These are phyloP conservation scores for Colletotrichum chrysophilum DNA, from an alignment of 2,329 filamentous ascomycete genomes.

Conservation along the genomic window DNA sequence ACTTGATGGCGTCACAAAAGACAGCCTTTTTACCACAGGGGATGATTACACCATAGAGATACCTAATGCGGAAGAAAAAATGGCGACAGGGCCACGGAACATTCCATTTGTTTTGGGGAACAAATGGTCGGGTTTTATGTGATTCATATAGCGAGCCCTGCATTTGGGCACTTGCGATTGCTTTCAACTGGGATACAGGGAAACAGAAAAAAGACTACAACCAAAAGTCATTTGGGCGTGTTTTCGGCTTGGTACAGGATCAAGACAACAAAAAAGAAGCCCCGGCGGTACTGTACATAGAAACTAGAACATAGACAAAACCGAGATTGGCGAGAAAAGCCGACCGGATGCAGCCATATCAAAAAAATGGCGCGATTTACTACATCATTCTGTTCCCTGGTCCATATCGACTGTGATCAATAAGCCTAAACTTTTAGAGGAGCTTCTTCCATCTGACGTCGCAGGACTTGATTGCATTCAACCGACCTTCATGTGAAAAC, in stretches of 20 bases:
- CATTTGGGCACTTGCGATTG: not conserved
- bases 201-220: not conserved
- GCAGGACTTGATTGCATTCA: not conserved
- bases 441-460: not conserved
- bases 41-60: not conserved
- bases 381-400: not conserved
- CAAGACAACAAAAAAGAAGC: not conserved
- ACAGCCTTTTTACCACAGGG: not conserved
- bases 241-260: not conserved
- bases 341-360: not conserved
- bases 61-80: slow-evolving; percentile 13
- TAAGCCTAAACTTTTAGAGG: not conserved
- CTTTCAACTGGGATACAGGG: not conserved
- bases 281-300: not conserved
- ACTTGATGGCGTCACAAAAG: not conserved
- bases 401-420: not conserved
- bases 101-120: not conserved
- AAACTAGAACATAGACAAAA: slow-evolving; percentile 4
- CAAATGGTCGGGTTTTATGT: not conserved
- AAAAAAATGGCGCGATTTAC: not conserved
- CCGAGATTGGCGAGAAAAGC: not conserved
- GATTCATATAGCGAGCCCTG: not conserved
- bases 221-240: not conserved
- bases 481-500: not conserved
- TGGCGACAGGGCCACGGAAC: not conserved